phyloP scores from a whole-genome alignment of 306 rosid species.

The Malus orientalis region DNA sequence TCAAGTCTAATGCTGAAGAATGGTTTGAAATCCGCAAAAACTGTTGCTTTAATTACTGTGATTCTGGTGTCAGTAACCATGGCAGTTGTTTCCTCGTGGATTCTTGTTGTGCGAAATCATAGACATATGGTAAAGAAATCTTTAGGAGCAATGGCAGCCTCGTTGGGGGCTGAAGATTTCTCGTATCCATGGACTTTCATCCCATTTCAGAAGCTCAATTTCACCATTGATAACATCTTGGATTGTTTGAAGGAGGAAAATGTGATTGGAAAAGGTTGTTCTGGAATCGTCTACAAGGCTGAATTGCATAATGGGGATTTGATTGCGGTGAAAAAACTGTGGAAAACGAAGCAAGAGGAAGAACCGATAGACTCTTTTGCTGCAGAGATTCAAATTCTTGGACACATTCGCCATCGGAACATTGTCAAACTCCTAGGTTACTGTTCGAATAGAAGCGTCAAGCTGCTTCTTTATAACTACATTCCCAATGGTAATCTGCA shows the following conservation, averaged over 20 bases:
- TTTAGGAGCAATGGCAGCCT: slow-evolving; percentile 26
- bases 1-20: slow-evolving; percentile 39
- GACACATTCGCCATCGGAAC: slow-evolving; percentile 91
- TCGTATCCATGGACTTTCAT: slow-evolving; percentile 98
- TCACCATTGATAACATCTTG: slow-evolving; percentile 71
- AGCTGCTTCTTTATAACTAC: slow-evolving; percentile 89
- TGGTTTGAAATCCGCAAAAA: slow-evolving; percentile 59
- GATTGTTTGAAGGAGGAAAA: slow-evolving; percentile 87
- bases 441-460: slow-evolving; percentile 83
- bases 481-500: slow-evolving; percentile 85
- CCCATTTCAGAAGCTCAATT: slow-evolving; percentile 86
- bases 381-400: slow-evolving; percentile 93
- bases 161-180: slow-evolving; percentile 82
- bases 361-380: slow-evolving; percentile 80
- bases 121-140: slow-evolving; percentile 47
- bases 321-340: slow-evolving; percentile 89
- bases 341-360: slow-evolving; percentile 86
- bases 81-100: slow-evolving; percentile 71
- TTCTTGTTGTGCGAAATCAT: slow-evolving; percentile 46
- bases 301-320: slow-evolving; percentile 75
- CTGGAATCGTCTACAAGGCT: slow-evolving; percentile 77
- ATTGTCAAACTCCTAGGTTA: slow-evolving; percentile 87
- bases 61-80: slow-evolving; percentile 56
- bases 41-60: slow-evolving; percentile 44
- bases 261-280: slow-evolving; percentile 86